A percentile compares a stretch with the other conserved stretches of the same genome.
Evolutionary conservation across 768 basidiomycete species (phyloP).

Genomic region (Suillus hirtellus): DNA sequence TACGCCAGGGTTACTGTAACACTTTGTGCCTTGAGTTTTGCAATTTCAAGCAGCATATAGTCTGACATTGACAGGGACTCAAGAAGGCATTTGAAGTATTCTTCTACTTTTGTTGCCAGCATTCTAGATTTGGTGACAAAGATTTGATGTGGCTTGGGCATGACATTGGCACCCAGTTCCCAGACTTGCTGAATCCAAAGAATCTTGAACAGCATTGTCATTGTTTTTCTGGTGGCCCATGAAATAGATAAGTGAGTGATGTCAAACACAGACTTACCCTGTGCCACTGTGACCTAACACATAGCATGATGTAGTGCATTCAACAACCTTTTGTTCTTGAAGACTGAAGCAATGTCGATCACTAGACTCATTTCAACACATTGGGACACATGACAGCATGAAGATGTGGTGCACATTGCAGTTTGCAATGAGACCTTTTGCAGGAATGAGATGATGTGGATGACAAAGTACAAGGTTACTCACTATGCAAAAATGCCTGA

Average conservation of each 20-base stretch:
- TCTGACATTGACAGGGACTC: constrained; percentile 42
- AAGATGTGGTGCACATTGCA: constrained; percentile 29
- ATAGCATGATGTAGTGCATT: constrained; percentile 61
- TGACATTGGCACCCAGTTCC: constrained; percentile 34
- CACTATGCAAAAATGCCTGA: constrained; percentile 27
- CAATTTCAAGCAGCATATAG: constrained; percentile 40
- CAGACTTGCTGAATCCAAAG: constrained; percentile 61
- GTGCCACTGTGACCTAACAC: constrained; percentile 74
- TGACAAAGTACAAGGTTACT: background rate
- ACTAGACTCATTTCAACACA: constrained; percentile 17
- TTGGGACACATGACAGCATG: constrained; percentile 22
- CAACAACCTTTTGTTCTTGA: constrained; percentile 56
- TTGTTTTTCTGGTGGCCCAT: constrained; percentile 56
- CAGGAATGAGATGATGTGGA: background rate
- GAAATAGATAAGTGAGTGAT: background rate
- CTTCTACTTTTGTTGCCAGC: constrained; percentile 64
- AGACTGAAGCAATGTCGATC: constrained; percentile 25
- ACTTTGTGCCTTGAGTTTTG: constrained; percentile 21
- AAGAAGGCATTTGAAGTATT: constrained; percentile 58
- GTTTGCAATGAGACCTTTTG: constrained; percentile 25
- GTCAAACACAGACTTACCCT: constrained; percentile 42
- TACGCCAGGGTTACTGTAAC: too few species aligned
- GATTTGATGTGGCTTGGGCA: constrained; percentile 58
- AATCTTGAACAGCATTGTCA: constrained; percentile 78
- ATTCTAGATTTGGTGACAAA: constrained; percentile 72